Evolutionary conservation across 345 rosid genomes (phyloP).

Genomic region (Bretschneidera sinensis): DNA sequence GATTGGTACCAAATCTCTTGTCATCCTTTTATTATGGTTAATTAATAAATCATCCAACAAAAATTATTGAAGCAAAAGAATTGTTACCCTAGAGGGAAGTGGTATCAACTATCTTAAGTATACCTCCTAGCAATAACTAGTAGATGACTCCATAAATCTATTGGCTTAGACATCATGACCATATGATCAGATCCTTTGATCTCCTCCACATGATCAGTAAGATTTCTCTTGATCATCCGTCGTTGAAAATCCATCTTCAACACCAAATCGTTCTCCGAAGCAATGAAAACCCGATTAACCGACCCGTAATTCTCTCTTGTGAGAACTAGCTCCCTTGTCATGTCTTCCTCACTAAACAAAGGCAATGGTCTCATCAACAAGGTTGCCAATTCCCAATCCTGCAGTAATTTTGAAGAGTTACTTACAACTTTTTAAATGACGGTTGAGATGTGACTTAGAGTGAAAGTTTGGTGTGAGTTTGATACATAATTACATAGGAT

Average conservation of each 20-base stretch:
- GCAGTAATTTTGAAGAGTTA: background rate
- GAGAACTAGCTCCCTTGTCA: slow-evolving; percentile 30
- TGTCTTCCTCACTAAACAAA: slow-evolving; percentile 31
- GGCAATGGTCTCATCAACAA: slow-evolving; percentile 36
- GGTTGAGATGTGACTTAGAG: background rate
- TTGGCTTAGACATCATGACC: slow-evolving; percentile 48
- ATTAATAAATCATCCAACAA: too few relatives aligned
- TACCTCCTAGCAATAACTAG: slow-evolving; percentile 27
- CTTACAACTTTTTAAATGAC: background rate
- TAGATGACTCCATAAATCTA: slow-evolving; percentile 22
- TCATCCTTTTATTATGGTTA: too few relatives aligned
- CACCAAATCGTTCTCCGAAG: slow-evolving; percentile 33
- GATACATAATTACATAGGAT: background rate
- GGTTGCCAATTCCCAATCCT: slow-evolving; percentile 54
- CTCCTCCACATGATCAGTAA: slow-evolving; percentile 38
- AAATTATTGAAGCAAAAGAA: too few relatives aligned
- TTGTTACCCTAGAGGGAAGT: too few relatives aligned
- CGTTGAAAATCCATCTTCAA: slow-evolving; percentile 18
- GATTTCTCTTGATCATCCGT: slow-evolving; percentile 46
- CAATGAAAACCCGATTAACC: slow-evolving; percentile 37
- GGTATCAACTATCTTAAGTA: slow-evolving; percentile 10
- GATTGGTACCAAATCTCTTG: too few relatives aligned
- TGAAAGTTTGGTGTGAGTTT: background rate
- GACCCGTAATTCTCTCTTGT: slow-evolving; percentile 39
- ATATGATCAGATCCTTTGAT: slow-evolving; percentile 50